A percentile compares a stretch with the other conserved stretches of the same genome.
Evolutionary conservation across 768 basidiomycete species (phyloP).

Genomic region (Tulasnella sp.): DNA sequence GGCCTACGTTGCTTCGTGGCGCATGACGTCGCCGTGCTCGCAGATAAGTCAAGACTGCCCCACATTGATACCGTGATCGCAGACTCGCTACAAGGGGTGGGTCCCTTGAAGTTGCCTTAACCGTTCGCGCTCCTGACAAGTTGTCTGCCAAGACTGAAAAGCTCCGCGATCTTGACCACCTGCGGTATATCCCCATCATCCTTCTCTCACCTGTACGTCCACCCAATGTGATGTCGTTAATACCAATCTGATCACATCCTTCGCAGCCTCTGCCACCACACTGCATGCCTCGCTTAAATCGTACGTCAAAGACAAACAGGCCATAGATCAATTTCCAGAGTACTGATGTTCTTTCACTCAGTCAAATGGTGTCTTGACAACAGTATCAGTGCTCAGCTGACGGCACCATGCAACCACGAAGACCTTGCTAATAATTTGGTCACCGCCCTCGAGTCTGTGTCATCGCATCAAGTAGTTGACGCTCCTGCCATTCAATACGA

Average conservation of each 20-base stretch:
- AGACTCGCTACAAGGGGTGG: conserved; percentile 73
- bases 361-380: conserved; percentile 97
- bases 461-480: conserved; percentile 74
- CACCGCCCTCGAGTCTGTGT: conserved; percentile 89
- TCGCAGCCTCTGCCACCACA: conserved; percentile 18
- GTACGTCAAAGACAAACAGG: conserved; percentile 35
- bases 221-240: neutral
- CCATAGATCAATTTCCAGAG: neutral
- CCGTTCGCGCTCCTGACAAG: conserved; percentile 4
- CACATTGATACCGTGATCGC: conserved; percentile 94
- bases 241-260: neutral
- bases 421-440: conserved; percentile 88
- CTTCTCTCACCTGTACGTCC: conserved; percentile 59
- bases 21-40: conserved; percentile 67
- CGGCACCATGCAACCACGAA: conserved; percentile 76
- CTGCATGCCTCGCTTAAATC: conserved; percentile 59
- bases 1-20: conserved; percentile 67
- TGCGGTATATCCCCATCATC: conserved; percentile 94
- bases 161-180: conserved; percentile 82
- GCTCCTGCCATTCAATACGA: conserved; percentile 82
- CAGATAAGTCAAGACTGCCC: conserved; percentile 68
- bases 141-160: conserved; percentile 56
- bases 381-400: conserved; percentile 90
- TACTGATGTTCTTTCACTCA: conserved; percentile 24
- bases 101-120: conserved; percentile 28